A percentile compares a stretch with the other conserved stretches of the same genome.
phyloP scores from a whole-genome alignment of 163 green algal genomes.

The Scenedesmus sp. region DNA sequence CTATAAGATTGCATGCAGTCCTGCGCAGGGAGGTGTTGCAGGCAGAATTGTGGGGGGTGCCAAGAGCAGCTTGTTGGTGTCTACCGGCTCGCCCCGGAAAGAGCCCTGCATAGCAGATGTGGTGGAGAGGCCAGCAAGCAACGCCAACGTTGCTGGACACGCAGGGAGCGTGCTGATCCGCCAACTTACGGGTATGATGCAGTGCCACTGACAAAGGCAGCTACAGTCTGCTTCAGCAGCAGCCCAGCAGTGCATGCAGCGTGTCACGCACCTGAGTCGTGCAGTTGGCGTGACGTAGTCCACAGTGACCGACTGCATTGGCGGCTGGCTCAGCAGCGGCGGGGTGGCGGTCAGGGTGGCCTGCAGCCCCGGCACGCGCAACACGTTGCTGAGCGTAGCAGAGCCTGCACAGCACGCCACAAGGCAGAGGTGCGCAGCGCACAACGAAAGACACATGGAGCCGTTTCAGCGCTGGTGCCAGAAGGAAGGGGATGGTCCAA shows the following conservation, averaged over 20 bases:
- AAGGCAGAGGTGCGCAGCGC: too few species aligned
- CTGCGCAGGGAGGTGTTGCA: background rate
- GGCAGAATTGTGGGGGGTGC: too few species aligned
- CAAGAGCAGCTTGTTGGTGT: background rate
- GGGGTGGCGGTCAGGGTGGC: constrained; percentile 20
- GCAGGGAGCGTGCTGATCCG: too few species aligned
- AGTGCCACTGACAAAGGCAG: too few species aligned
- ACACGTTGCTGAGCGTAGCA: constrained; percentile 9
- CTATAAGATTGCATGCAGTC: background rate
- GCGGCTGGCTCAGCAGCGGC: background rate
- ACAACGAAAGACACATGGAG: too few species aligned
- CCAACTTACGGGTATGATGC: too few species aligned
- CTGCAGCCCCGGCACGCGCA: constrained; percentile 33
- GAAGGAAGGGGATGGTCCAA: too few species aligned
- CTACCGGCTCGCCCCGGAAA: background rate
- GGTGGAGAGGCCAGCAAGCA: background rate
- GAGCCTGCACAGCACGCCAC: background rate
- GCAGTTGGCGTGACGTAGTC: constrained; percentile 19
- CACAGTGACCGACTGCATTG: background rate
- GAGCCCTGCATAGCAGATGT: background rate
- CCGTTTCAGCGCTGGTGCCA: too few species aligned
- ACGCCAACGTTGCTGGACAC: too few species aligned
- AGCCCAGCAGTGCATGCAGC: background rate
- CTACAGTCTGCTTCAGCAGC: background rate
- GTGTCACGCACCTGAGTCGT: constrained; percentile 7